phyloP scores from a whole-genome alignment of 768 basidiomycete genomes.

The Dacryopinax primogenitus region DNA sequence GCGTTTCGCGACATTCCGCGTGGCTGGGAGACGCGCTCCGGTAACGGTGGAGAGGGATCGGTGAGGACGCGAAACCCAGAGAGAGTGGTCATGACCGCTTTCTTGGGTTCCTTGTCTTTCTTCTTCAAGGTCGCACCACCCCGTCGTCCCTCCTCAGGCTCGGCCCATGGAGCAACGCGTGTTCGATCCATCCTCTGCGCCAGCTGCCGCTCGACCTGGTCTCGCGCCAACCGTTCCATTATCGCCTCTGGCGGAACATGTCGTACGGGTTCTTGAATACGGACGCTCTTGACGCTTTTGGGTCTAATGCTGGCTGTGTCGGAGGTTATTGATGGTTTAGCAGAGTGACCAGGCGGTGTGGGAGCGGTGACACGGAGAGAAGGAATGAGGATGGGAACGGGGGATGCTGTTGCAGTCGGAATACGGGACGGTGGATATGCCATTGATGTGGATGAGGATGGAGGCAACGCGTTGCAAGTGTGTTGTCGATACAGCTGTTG shows the following conservation, averaged over 20 bases:
- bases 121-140: not conserved
- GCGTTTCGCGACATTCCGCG: not conserved
- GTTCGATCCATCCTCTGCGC: not conserved
- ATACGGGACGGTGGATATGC: not conserved
- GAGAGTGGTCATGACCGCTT: not conserved
- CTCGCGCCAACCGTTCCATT: not conserved
- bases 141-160: not conserved
- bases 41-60: not conserved
- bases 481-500: not conserved
- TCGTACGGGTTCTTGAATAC: not conserved
- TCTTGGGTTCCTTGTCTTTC: constrained; percentile 2
- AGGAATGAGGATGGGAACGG: not conserved
- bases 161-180: not conserved
- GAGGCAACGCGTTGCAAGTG: not conserved
- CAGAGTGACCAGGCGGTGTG: not conserved
- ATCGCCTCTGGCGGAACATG: not conserved
- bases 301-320: not conserved
- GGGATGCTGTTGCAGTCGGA: not conserved
- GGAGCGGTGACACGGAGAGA: constrained; percentile 1
- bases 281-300: constrained; percentile 1
- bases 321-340: not conserved
- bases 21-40: not conserved
- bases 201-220: not conserved
- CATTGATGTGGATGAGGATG: not conserved
- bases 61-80: not conserved